Evolutionary conservation across 148 eudicot species (phyloP).

Genomic region (Spergularia marina): DNA sequence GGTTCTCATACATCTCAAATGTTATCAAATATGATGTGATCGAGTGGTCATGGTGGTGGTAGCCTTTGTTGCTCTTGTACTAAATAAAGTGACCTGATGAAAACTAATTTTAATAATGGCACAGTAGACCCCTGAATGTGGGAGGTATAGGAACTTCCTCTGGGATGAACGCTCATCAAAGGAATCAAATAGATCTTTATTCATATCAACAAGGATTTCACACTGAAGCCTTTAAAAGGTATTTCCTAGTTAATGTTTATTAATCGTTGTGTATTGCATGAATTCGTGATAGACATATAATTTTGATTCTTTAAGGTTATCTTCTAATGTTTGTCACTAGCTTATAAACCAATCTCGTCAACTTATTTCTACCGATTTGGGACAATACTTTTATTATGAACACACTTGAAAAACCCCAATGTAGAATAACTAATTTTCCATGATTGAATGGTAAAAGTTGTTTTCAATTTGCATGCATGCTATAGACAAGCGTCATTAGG

Average conservation of each 20-base stretch:
- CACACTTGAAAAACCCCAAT: too few relatives aligned
- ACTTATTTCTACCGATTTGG: too few relatives aligned
- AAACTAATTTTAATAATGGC: slow-evolving; percentile 3
- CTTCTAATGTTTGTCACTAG: too few relatives aligned
- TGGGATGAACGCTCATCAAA: slow-evolving; percentile 31
- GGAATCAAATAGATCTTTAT: slow-evolving; percentile 23
- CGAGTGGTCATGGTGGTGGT: not conserved
- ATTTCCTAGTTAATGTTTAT: slow-evolving; percentile 12
- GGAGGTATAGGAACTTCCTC: slow-evolving; percentile 33
- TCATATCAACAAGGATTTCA: slow-evolving; percentile 29
- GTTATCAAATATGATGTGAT: not conserved
- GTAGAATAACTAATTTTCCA: too few relatives aligned
- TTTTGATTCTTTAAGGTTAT: too few relatives aligned
- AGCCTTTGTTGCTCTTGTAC: not conserved
- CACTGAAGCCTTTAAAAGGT: slow-evolving; percentile 44
- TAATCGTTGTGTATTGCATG: not conserved
- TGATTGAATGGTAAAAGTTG: too few relatives aligned
- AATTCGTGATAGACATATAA: too few relatives aligned
- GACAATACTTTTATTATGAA: too few relatives aligned
- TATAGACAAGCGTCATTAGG: too few relatives aligned
- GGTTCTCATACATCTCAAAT: not conserved
- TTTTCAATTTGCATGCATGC: too few relatives aligned
- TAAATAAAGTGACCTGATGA: not conserved
- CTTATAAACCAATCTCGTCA: too few relatives aligned
- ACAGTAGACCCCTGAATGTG: slow-evolving; percentile 40